Conservation (phyloP, 441 rosid genomes). For the Populus tomentosa region DNA sequence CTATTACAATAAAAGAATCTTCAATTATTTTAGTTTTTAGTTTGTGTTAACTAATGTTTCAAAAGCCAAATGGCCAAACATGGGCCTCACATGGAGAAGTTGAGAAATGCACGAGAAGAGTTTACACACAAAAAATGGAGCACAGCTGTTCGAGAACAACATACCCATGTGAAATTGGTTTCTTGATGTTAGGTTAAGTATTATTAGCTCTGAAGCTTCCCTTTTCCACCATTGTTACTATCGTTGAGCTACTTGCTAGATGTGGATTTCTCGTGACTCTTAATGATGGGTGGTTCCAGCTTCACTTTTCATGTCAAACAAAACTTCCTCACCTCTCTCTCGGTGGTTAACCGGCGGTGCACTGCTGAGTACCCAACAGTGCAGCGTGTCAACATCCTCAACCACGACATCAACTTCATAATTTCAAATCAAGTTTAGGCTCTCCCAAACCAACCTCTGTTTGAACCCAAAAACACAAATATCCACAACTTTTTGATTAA, state of each 20-base stretch:
- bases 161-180: neutral
- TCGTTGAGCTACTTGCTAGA: neutral
- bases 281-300: neutral
- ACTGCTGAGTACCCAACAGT: constrained; percentile 7
- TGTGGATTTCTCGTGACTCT: constrained; percentile 13
- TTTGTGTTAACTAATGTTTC: too few relatives aligned
- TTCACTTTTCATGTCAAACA: neutral
- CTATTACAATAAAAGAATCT: too few relatives aligned
- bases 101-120: constrained; percentile 21
- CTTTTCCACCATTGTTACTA: constrained; percentile 7
- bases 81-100: constrained; percentile 17
- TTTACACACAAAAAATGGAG: neutral
- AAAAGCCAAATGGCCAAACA: constrained; percentile 17
- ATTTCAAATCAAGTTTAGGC: neutral
- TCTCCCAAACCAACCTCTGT: neutral
- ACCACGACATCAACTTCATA: neutral
- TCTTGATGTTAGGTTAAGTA: constrained; percentile 17
- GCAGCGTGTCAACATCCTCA: neutral
- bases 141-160: constrained; percentile 21
- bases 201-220: neutral
- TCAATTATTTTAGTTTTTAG: too few relatives aligned
- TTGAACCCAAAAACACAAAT: neutral
- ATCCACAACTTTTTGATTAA: neutral
- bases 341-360: neutral
- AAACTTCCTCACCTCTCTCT: neutral